Percentiles rank a stretch among this genome's conserved stretches.
These are phyloP conservation scores for Debaryomyces castellii DNA, from an alignment of 805 yeast genomes.

Conservation along the genomic window DNA sequence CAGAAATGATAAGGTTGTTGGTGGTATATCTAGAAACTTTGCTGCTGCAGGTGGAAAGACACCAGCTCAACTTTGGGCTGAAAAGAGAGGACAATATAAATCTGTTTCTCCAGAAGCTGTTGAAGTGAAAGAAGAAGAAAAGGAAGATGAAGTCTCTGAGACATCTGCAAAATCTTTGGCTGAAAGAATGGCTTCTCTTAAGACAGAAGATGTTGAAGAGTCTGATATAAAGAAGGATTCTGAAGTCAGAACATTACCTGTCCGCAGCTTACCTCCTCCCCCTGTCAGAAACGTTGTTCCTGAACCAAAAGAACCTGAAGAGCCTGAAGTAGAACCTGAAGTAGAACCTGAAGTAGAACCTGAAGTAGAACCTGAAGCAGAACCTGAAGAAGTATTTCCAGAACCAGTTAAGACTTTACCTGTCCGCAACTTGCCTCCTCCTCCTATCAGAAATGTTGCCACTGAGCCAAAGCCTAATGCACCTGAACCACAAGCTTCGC, in stretches of 20 bases:
- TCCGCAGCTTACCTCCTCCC: conserved; percentile 3
- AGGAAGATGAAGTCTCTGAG: conserved; percentile 3
- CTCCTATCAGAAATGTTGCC: conserved; percentile 11
- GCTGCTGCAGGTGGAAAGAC: conserved; percentile 78
- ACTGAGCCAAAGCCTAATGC: conserved; percentile 9
- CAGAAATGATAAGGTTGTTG: conserved; percentile 47
- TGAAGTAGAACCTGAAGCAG: conserved; percentile 3
- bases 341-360: conserved; percentile 1
- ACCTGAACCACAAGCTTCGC: conserved; percentile 23
- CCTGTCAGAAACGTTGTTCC: background rate
- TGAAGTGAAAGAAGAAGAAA: conserved; percentile 8
- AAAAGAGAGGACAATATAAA: conserved; percentile 69
- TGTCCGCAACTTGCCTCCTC: conserved; percentile 17
- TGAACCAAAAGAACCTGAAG: background rate
- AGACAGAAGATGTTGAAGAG: conserved; percentile 9
- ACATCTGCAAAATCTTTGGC: background rate
- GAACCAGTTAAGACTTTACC: conserved; percentile 11
- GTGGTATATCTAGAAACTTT: conserved; percentile 61
- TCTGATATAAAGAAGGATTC: conserved; percentile 10
- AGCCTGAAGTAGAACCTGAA: conserved; percentile 8
- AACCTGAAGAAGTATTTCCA: conserved; percentile 3
- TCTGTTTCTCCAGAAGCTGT: conserved; percentile 28
- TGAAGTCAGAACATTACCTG: conserved; percentile 7
- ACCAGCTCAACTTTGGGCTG: conserved; percentile 97
- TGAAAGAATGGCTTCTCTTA: background rate